phyloP scores from a whole-genome alignment of 768 basidiomycete genomes.

The Rhodocollybia butyracea region DNA sequence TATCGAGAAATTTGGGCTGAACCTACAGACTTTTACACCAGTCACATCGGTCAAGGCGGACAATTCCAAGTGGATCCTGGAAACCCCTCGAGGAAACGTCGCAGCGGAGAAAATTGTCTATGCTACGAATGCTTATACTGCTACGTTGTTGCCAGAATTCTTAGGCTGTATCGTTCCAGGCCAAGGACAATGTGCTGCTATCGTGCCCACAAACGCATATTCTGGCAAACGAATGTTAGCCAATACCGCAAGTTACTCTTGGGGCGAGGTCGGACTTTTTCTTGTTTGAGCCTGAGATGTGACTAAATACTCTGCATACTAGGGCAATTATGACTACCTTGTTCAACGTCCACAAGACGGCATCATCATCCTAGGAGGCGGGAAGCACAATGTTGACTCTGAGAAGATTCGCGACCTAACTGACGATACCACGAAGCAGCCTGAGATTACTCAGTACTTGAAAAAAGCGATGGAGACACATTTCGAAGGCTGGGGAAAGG shows the following conservation, averaged over 20 bases:
- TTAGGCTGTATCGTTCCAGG: slow-evolving; percentile 17
- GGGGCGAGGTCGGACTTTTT: slow-evolving; percentile 1
- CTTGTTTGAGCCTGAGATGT: background rate
- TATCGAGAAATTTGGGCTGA: slow-evolving; percentile 24
- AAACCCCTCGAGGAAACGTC: slow-evolving; percentile 40
- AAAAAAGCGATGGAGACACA: slow-evolving; percentile 14
- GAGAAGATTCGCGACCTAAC: too few relatives aligned
- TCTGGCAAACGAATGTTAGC: slow-evolving; percentile 13
- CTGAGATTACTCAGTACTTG: slow-evolving; percentile 21
- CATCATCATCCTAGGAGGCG: slow-evolving; percentile 19
- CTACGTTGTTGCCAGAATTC: slow-evolving; percentile 42
- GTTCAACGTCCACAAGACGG: slow-evolving; percentile 21
- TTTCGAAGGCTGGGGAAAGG: slow-evolving; percentile 16
- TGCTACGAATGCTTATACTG: slow-evolving; percentile 54
- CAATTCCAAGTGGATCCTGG: slow-evolving; percentile 29
- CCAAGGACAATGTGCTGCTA: slow-evolving; percentile 16
- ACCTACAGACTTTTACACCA: slow-evolving; percentile 42
- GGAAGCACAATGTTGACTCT: slow-evolving; percentile 10
- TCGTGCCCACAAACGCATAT: slow-evolving; percentile 18
- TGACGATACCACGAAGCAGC: slow-evolving; percentile 16
- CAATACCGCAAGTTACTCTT: slow-evolving; percentile 15
- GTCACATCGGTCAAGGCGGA: slow-evolving; percentile 18
- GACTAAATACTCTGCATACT: background rate
- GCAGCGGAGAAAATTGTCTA: slow-evolving; percentile 42
- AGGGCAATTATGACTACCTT: slow-evolving; percentile 16